A percentile compares a stretch with the other conserved stretches of the same genome.
phyloP scores from a whole-genome alignment of 1,139 yeast genomes.

The Pichia sp. region DNA sequence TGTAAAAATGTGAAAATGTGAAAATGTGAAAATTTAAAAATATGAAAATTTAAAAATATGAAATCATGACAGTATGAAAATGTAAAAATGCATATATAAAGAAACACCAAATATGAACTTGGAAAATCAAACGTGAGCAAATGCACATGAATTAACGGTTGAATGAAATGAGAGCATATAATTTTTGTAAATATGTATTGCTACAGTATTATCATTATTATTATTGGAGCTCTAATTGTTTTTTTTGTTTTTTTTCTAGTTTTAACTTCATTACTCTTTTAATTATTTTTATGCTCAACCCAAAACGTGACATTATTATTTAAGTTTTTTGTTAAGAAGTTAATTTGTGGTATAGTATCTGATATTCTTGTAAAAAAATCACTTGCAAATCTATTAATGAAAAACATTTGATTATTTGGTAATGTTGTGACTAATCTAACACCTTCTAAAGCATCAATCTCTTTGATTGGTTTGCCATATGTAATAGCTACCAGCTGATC shows the following conservation, averaged over 20 bases:
- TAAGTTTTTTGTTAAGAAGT: slow-evolving; percentile 40
- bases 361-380: slow-evolving; percentile 64
- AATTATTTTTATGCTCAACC: slow-evolving; percentile 19
- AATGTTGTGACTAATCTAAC: slow-evolving; percentile 42
- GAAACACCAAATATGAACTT: neutral
- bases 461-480: slow-evolving; percentile 10
- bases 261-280: too few species aligned
- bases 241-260: neutral
- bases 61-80: too few species aligned
- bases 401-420: slow-evolving; percentile 75
- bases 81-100: too few species aligned
- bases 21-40: too few species aligned
- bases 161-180: too few species aligned
- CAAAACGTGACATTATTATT: slow-evolving; percentile 36
- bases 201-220: too few species aligned
- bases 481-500: neutral
- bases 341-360: slow-evolving; percentile 49
- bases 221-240: neutral
- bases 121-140: neutral
- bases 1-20: too few species aligned
- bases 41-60: too few species aligned
- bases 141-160: too few species aligned
- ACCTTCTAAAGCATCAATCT: slow-evolving; percentile 32
- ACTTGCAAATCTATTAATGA: slow-evolving; percentile 75
- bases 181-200: too few species aligned